Evolutionary conservation across 768 basidiomycete species (phyloP).

Genomic region (Tricholoma bakamatsutake): DNA sequence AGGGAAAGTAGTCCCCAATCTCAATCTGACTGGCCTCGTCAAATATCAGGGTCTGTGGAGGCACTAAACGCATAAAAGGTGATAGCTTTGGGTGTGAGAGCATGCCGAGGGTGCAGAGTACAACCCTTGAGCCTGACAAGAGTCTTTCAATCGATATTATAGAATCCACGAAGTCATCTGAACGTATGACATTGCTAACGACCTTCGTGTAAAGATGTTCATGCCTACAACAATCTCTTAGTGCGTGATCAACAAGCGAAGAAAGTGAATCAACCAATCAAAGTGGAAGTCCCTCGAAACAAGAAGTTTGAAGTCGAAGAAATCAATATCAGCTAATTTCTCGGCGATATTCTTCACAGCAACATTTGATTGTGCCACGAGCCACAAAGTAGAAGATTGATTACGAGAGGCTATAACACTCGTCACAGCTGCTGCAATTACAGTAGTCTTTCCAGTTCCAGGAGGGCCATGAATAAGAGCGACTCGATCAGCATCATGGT

Average conservation of each 20-base stretch:
- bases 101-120: conserved; percentile 68
- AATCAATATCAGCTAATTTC: conserved; percentile 45
- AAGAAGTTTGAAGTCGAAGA: conserved; percentile 50
- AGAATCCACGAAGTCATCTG: conserved; percentile 25
- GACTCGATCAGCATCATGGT: conserved; percentile 20
- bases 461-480: conserved; percentile 47
- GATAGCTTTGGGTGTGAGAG: conserved; percentile 33
- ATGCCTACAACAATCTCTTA: conserved; percentile 42
- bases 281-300: conserved; percentile 61
- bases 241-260: background rate
- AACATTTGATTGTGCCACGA: conserved; percentile 70
- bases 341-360: conserved; percentile 81
- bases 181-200: conserved; percentile 40
- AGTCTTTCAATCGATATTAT: conserved; percentile 17
- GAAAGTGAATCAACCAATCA: conserved; percentile 45
- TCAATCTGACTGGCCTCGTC: conserved; percentile 57
- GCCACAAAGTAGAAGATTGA: conserved; percentile 41
- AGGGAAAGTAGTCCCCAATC: conserved; percentile 38
- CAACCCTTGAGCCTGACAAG: conserved; percentile 39
- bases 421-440: conserved; percentile 45
- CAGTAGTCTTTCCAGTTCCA: conserved; percentile 61
- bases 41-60: conserved; percentile 36
- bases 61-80: conserved; percentile 23
- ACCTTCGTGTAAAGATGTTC: conserved; percentile 60
- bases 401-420: conserved; percentile 26